phyloP scores from a whole-genome alignment of 306 rosid genomes.

The Prunus salicina region DNA sequence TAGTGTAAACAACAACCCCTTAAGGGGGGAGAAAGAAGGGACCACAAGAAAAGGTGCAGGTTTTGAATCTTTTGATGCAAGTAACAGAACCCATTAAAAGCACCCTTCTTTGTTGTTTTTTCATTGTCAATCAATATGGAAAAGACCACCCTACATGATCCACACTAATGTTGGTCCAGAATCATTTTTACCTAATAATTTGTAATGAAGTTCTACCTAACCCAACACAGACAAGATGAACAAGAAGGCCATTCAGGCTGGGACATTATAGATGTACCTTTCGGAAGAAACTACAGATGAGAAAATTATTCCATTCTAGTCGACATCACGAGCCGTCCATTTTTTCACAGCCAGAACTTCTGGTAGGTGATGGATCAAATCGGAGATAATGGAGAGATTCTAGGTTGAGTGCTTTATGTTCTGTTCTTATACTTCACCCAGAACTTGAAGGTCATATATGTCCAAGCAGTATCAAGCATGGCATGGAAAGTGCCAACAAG shows the following conservation, averaged over 20 bases:
- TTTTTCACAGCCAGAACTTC: background rate
- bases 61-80: background rate
- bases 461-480: too few relatives aligned
- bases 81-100: background rate
- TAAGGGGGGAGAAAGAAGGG: background rate
- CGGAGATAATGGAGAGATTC: background rate
- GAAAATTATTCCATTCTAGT: background rate
- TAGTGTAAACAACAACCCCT: background rate
- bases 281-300: background rate
- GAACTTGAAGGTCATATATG: too few relatives aligned
- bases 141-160: background rate
- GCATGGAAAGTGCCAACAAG: too few relatives aligned
- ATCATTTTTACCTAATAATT: too few relatives aligned
- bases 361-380: background rate
- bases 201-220: too few relatives aligned
- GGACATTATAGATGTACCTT: slow-evolving; percentile 2
- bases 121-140: background rate
- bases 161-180: background rate
- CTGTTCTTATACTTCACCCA: background rate
- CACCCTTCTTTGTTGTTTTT: background rate
- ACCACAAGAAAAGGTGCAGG: background rate
- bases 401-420: background rate
- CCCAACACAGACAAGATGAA: too few relatives aligned
- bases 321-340: slow-evolving; percentile 6
- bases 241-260: background rate